Base-by-base conservation (phyloP, 768 basidiomycete genomes). In the Russula foetens region DNA sequence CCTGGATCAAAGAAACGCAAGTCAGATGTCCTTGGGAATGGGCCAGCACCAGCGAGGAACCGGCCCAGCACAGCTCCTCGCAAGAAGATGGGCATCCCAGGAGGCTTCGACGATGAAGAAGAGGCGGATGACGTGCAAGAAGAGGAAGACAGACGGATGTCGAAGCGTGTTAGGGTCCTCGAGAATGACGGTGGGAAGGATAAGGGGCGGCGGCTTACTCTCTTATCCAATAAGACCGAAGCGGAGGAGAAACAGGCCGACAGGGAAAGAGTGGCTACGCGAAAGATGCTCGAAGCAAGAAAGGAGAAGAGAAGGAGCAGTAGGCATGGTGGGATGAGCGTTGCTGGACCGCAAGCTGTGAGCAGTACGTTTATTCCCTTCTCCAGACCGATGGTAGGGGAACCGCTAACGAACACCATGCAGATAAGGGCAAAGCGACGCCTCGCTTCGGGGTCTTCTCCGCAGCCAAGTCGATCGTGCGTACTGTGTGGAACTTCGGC, bases 231-330 rank as follows among this genome's bases (percentile, higher is more conserved):
- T 53, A 54, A 46, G 49, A 65, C 57, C 21, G 63, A 56, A 29
- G 60, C 51, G 29, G 70, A 64, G 43, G 59, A 56, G 60, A 66
- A 43, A 63, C 65, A 66, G 64, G 72, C 72, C 52, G 69, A 77
- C 59, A 78, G 73, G 65, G 78, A 83, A 74, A 74, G 74, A 49
- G 84, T 87, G 47, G 83, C 79, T 0, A 79, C 87, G 48, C 79
- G 80, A 63, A 79, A 82, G 67, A 84, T 81, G 71, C 72, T 90
- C 7, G 86, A 90, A 58, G 73, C 77, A 17, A 87, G 80, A 68
- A 84, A 81, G 62, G 85, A 86, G 12, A 79, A 80, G 69, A 76
- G 89, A 65, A 77, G 86, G 67, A 90, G 88, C 65, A 90, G 87
- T 63, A 76, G 63, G 53, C 64, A 65, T 21, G 57, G 58, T 1